A percentile compares a stretch with the other conserved stretches of the same genome.
phyloP scores from a whole-genome alignment of 78 protist species.

The Pelomyxa schiedti region DNA sequence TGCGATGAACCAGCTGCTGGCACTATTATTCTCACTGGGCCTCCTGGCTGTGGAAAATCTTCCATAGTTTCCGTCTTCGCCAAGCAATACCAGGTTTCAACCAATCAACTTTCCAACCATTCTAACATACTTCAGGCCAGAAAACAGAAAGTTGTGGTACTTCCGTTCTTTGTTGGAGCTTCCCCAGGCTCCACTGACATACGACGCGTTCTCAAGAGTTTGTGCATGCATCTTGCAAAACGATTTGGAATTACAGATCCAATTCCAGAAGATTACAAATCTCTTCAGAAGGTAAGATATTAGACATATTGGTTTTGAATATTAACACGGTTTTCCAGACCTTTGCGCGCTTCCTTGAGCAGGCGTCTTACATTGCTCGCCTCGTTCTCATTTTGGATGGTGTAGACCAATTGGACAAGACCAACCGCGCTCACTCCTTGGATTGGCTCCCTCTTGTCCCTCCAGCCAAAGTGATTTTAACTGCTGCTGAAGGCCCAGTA shows the following conservation, averaged over 20 bases:
- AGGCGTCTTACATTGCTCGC: constrained; percentile 11
- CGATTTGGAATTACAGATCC: background rate
- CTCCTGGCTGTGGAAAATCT: constrained; percentile 56
- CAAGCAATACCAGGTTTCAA: background rate
- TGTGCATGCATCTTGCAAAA: background rate
- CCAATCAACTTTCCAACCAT: background rate
- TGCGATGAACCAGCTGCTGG: constrained; percentile 14
- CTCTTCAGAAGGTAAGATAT: background rate
- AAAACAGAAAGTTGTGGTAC: background rate
- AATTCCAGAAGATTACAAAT: background rate
- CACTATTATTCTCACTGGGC: constrained; percentile 27
- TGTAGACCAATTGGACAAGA: constrained; percentile 27
- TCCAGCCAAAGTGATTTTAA: constrained; percentile 13
- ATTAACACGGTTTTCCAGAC: background rate
- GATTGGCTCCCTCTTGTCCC: constrained; percentile 38
- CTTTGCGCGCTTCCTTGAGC: constrained; percentile 2
- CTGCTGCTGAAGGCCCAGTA: constrained; percentile 1
- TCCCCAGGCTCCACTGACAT: background rate
- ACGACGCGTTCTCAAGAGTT: constrained; percentile 1
- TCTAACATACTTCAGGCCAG: background rate
- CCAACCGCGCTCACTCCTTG: constrained; percentile 27
- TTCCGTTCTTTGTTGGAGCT: background rate
- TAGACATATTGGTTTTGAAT: background rate
- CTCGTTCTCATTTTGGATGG: constrained; percentile 49
- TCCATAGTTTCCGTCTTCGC: constrained; percentile 18